Percentiles rank a stretch among this genome's conserved stretches.
Evolutionary conservation across 2,329 filamentous ascomycete genomes (phyloP).

Genomic region (Cylindrodendrum hubeiense): DNA sequence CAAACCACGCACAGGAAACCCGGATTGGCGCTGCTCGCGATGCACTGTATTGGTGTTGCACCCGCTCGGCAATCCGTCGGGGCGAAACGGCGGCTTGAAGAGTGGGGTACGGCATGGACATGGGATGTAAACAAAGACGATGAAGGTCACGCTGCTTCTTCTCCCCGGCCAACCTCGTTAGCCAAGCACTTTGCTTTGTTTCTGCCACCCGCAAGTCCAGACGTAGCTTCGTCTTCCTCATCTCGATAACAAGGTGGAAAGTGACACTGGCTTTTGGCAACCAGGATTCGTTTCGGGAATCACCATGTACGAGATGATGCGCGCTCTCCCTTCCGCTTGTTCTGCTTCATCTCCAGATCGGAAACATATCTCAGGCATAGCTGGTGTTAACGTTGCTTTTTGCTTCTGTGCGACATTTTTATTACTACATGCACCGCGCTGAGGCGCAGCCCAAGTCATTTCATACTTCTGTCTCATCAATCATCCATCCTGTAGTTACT

Average conservation of each 20-base stretch:
- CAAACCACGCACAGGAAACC: slow-evolving; percentile 8
- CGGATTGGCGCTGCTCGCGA: slow-evolving; percentile 17
- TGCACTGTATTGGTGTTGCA: slow-evolving; percentile 16
- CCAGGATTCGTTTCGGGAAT: background rate
- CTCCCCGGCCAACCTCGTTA: background rate
- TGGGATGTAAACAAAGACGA: slow-evolving; percentile 24
- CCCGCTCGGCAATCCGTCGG: slow-evolving; percentile 21
- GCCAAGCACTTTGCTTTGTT: background rate
- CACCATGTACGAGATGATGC: background rate
- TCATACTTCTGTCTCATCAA: slow-evolving; percentile 19
- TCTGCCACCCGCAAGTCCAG: background rate
- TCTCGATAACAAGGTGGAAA: background rate
- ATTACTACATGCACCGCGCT: background rate
- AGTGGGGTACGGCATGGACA: slow-evolving; percentile 12
- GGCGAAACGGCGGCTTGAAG: background rate
- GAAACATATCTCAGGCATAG: background rate
- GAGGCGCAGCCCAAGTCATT: background rate
- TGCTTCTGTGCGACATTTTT: background rate
- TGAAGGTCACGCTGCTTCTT: background rate
- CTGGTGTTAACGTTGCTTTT: background rate
- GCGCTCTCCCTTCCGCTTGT: background rate
- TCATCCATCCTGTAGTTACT: slow-evolving; percentile 13
- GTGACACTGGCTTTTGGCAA: too few species aligned
- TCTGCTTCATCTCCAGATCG: background rate
- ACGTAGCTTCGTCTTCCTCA: background rate